Evolutionary conservation across 129 eudicot genomes (phyloP).

Genomic region (Daucus carota): DH1_v3.0 NC_030386.2:21755501-21756000

Average conservation of each 20-base stretch:
- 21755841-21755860: conserved; percentile 96
- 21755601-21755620: conserved; percentile 83
- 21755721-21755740: conserved; percentile 87
- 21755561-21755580: conserved; percentile 66
- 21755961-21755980: conserved; percentile 6
- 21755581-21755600: conserved; percentile 71
- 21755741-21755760: conserved; percentile 99
- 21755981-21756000: conserved; percentile 59
- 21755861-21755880: conserved; percentile 93
- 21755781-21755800: conserved; percentile 80
- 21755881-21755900: conserved; percentile 92
- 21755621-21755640: conserved; percentile 74
- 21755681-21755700: conserved; percentile 91
- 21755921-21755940: background rate
- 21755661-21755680: conserved; percentile 82
- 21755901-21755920: conserved; percentile 64
- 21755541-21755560: conserved; percentile 61
- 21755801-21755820: conserved; percentile 75
- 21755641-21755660: conserved; percentile 86
- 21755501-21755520: conserved; percentile 94
- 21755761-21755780: conserved; percentile 87
- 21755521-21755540: conserved; percentile 54
- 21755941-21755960: background rate
- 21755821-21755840: conserved; percentile 82
- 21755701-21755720: conserved; percentile 85